Conservation (phyloP, 192 early-diverging fungal genomes). For the Pilobolus umbonatus region DNA sequence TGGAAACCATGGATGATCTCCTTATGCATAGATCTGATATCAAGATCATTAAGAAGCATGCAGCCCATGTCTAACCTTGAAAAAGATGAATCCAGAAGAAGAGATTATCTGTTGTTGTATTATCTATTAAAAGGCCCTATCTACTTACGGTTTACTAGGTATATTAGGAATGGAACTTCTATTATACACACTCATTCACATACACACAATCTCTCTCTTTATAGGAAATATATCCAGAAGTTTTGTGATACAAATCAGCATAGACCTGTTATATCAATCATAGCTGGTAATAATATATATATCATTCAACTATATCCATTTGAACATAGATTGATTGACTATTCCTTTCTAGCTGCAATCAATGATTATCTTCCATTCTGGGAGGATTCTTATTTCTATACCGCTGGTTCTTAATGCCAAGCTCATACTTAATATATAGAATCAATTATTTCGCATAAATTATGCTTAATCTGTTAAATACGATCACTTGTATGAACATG, state of each 20-base stretch:
- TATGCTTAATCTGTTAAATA: too few relatives aligned
- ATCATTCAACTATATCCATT: neutral
- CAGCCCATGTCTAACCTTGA: slow-evolving; percentile 18
- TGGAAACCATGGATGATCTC: slow-evolving; percentile 26
- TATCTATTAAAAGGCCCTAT: slow-evolving; percentile 21
- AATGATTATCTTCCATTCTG: slow-evolving; percentile 19
- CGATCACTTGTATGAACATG: too few relatives aligned
- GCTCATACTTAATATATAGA: too few relatives aligned
- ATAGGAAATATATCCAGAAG: neutral
- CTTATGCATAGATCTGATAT: slow-evolving; percentile 9
- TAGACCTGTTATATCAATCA: slow-evolving; percentile 9
- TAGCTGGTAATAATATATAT: slow-evolving; percentile 5
- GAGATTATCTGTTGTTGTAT: slow-evolving; percentile 20
- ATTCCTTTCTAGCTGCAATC: slow-evolving; percentile 10
- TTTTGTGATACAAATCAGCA: slow-evolving; percentile 15
- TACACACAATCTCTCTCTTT: neutral
- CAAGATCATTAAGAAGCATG: neutral
- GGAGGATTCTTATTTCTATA: slow-evolving; percentile 15
- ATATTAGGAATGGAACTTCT: neutral
- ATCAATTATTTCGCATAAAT: too few relatives aligned
- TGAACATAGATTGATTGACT: neutral
- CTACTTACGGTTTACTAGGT: slow-evolving; percentile 21
- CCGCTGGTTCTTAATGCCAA: slow-evolving; percentile 10
- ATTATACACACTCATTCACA: neutral
- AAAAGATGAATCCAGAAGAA: slow-evolving; percentile 17